Conservation (phyloP, 2,329 filamentous ascomycete genomes). For the Didymella keratinophila region DNA sequence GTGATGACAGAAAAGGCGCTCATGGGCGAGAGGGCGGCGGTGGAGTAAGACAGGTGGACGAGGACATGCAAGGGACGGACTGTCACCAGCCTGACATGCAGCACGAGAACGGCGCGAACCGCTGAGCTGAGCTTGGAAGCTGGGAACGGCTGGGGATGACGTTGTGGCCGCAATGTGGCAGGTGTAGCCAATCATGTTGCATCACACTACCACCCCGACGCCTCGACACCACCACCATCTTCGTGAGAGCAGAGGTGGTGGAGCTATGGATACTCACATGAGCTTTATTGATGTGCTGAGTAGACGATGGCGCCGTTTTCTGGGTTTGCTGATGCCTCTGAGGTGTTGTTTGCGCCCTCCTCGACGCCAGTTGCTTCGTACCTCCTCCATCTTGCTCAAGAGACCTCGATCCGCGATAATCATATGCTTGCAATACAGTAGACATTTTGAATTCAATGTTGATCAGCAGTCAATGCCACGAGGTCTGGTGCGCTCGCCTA, state of each 20-base stretch:
- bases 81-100: constrained; percentile 5
- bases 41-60: neutral
- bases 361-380: neutral
- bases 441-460: neutral
- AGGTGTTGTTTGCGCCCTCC: neutral
- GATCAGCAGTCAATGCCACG: neutral
- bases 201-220: neutral
- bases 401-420: neutral
- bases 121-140: constrained; percentile 1
- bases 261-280: too few species aligned
- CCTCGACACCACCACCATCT: neutral
- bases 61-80: constrained; percentile 5
- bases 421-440: neutral
- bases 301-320: too few species aligned
- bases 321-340: neutral
- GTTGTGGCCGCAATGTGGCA: neutral
- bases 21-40: constrained; percentile 26
- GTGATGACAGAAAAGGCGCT: constrained; percentile 21
- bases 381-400: neutral
- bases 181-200: too few species aligned
- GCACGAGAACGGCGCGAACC: constrained; percentile 6
- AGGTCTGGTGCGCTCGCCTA: neutral
- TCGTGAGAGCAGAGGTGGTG: neutral
- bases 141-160: constrained; percentile 13
- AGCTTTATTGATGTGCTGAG: too few species aligned